phyloP scores from a whole-genome alignment of 2,329 filamentous ascomycete species.

The Trichoderma harzianum region DNA sequence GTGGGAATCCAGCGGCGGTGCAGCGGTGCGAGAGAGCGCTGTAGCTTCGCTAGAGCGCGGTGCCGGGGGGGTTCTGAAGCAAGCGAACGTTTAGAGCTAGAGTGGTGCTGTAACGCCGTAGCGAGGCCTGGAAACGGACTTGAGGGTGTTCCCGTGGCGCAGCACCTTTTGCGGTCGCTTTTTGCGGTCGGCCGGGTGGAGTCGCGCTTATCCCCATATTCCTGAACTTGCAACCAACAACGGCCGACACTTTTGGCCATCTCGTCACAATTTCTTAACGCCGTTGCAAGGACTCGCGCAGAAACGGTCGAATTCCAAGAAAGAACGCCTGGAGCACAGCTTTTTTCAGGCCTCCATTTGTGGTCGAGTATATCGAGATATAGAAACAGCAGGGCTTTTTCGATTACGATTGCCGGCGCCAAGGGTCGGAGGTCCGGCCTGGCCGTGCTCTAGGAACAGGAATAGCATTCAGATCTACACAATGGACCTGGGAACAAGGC shows the following conservation, averaged over 20 bases:
- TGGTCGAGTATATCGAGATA: not conserved
- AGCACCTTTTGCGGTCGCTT: conserved; percentile 12
- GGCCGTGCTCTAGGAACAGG: not conserved
- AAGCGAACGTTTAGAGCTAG: not conserved
- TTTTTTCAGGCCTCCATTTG: not conserved
- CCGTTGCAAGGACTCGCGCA: not conserved
- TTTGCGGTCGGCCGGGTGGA: conserved; percentile 13
- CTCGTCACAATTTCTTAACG: not conserved
- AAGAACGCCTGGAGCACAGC: not conserved
- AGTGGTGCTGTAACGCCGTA: not conserved
- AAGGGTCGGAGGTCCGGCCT: not conserved
- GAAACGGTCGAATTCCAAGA: not conserved
- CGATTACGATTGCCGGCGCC: not conserved
- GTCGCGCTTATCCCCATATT: not conserved
- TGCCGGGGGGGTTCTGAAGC: not conserved
- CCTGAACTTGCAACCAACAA: not conserved
- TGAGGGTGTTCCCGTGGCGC: conserved; percentile 5
- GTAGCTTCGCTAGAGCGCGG: not conserved
- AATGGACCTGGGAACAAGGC: not conserved
- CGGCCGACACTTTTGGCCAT: not conserved
- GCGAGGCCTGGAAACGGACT: not conserved
- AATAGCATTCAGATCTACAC: not conserved
- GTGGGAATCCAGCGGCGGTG: conserved; percentile 12
- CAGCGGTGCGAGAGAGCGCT: conserved; percentile 1
- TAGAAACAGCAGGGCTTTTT: not conserved